Evolutionary conservation across 495 filamentous ascomycete genomes (phyloP).

Genomic region (Penicillium pancosmium): DNA sequence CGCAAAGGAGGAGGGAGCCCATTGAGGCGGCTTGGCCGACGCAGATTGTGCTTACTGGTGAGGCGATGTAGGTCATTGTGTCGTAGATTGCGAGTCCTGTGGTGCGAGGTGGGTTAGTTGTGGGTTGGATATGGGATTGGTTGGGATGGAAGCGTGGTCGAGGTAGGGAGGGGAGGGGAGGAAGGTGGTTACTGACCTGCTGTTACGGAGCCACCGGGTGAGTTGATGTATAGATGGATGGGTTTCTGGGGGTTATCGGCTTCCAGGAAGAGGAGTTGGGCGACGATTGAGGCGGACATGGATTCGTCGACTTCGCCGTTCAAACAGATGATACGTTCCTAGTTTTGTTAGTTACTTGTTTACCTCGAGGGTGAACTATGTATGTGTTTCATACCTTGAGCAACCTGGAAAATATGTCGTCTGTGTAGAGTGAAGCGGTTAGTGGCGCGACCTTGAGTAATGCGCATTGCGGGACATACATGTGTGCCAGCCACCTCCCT

Average conservation of each 20-base stretch:
- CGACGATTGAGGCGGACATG: conserved; percentile 86
- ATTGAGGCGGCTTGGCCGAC: conserved; percentile 93
- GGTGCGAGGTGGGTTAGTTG: background rate
- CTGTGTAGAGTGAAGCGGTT: conserved; percentile 38
- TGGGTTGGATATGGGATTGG: background rate
- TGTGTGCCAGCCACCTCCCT: conserved; percentile 91
- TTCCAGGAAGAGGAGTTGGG: conserved; percentile 96
- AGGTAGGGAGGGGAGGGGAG: no score
- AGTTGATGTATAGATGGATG: conserved; percentile 97
- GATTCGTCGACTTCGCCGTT: conserved; percentile 90
- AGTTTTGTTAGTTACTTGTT: conserved; percentile 34
- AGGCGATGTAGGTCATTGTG: conserved; percentile 96
- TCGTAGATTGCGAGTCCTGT: conserved; percentile 93
- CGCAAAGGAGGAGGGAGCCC: conserved; percentile 86
- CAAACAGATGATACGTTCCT: conserved; percentile 91
- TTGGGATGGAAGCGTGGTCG: background rate
- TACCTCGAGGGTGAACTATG: background rate
- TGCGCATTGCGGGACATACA: conserved; percentile 55
- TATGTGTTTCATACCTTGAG: conserved; percentile 58
- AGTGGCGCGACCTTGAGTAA: background rate
- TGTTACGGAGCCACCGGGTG: conserved; percentile 93
- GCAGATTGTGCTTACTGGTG: conserved; percentile 91
- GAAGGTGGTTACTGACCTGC: conserved; percentile 50
- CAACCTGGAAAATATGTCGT: conserved; percentile 82
- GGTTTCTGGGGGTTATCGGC: conserved; percentile 92